Evolutionary conservation across 352 stramenopile genomes (phyloP).

Genomic region (Pilasporangium apinafurcum): DNA sequence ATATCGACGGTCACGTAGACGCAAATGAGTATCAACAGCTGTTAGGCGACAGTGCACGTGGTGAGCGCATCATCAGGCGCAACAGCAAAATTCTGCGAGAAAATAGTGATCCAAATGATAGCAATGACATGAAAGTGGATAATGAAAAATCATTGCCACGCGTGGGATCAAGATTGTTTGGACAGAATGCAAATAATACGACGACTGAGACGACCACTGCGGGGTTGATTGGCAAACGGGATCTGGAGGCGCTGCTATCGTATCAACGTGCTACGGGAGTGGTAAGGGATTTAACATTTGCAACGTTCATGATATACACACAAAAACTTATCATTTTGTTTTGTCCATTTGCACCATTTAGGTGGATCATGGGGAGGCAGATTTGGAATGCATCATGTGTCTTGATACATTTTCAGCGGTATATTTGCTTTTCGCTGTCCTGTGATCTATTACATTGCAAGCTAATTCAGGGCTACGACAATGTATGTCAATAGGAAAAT

Average conservation of each 20-base stretch:
- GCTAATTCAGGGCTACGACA: neutral
- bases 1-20: too few species aligned
- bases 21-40: conserved; percentile 5
- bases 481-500: conserved; percentile 28
- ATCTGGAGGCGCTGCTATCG: conserved; percentile 46
- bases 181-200: neutral
- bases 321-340: conserved; percentile 2
- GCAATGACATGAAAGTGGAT: neutral
- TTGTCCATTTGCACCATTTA: conserved; percentile 9
- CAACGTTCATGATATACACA: neutral
- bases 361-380: conserved; percentile 50
- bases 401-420: conserved; percentile 65
- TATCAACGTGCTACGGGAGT: conserved; percentile 66
- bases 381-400: conserved; percentile 87
- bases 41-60: neutral
- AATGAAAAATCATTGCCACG: conserved; percentile 2
- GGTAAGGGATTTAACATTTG: conserved; percentile 13
- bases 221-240: conserved; percentile 10
- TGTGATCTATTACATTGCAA: too few species aligned
- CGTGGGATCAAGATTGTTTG: conserved; percentile 6
- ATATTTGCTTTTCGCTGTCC: neutral
- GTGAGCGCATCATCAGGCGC: conserved; percentile 7
- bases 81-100: conserved; percentile 5
- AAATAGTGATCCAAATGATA: neutral
- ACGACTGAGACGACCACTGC: neutral